Evolutionary conservation across 306 rosid species (phyloP).

Genomic region (Gastrolobium bilobum): DNA sequence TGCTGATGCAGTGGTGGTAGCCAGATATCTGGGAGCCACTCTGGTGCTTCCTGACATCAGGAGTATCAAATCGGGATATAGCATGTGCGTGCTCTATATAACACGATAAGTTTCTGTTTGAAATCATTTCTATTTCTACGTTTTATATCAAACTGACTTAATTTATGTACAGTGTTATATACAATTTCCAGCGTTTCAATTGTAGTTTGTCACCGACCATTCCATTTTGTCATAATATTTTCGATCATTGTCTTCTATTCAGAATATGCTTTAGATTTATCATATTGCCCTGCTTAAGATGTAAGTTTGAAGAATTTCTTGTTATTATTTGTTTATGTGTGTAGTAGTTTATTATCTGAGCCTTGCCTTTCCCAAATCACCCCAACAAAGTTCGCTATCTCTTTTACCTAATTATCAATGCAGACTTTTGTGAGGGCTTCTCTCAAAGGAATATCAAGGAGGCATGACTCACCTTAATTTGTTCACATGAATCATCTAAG

Average conservation of each 20-base stretch:
- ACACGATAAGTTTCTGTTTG: neutral
- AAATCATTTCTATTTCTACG: neutral
- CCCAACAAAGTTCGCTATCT: no score
- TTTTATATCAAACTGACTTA: no score
- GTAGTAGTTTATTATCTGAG: neutral
- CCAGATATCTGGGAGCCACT: conserved; percentile 56
- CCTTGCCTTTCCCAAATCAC: no score
- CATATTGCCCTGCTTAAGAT: neutral
- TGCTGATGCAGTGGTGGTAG: conserved; percentile 59
- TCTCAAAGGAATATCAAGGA: no score
- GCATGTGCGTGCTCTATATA: conserved; percentile 42
- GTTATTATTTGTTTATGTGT: neutral
- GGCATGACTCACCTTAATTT: no score
- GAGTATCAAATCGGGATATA: conserved; percentile 46
- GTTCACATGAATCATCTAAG: no score
- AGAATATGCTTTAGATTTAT: neutral
- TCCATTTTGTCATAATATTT: no score
- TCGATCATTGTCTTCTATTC: neutral
- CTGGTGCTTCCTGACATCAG: conserved; percentile 61
- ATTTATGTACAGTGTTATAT: neutral
- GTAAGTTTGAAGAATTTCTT: no score
- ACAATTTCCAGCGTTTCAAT: neutral
- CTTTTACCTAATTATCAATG: no score
- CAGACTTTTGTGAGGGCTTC: no score
- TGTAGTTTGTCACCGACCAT: neutral